These are phyloP conservation scores for Thalassiosira ordinaria DNA, from an alignment of 352 stramenopile species.

Conservation along the genomic window DNA sequence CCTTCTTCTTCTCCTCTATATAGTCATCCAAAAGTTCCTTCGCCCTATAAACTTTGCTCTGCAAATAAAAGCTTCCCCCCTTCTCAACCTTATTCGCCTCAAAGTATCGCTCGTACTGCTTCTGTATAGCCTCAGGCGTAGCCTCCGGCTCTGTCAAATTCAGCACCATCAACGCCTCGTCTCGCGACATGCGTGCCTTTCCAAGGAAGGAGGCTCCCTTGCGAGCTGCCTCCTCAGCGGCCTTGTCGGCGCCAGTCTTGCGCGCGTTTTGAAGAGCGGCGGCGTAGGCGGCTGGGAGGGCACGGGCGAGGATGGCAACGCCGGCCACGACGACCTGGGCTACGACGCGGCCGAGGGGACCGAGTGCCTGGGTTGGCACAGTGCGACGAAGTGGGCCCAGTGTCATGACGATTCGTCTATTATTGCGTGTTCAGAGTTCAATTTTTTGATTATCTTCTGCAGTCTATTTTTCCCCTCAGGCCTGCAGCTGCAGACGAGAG, in stretches of 20 bases:
- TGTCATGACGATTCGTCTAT: no score
- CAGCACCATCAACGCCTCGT: constrained; percentile 72
- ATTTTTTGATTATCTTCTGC: no score
- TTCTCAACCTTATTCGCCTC: constrained; percentile 85
- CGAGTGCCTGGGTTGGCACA: constrained; percentile 51
- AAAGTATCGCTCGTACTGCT: constrained; percentile 88
- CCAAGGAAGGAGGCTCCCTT: constrained; percentile 61
- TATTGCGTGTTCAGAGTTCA: no score
- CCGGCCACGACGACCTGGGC: constrained; percentile 83
- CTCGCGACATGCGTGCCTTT: constrained; percentile 59
- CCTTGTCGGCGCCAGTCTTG: constrained; percentile 68
- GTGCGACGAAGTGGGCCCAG: constrained; percentile 9
- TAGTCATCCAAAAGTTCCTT: constrained; percentile 87
- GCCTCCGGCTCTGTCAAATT: constrained; percentile 70
- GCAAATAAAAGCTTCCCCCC: constrained; percentile 88
- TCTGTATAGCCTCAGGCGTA: constrained; percentile 60
- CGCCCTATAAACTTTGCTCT: constrained; percentile 87
- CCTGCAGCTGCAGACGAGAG: background rate
- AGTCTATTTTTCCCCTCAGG: no score
- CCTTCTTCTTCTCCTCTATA: constrained; percentile 71
- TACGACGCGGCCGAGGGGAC: constrained; percentile 85
- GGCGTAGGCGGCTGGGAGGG: constrained; percentile 89
- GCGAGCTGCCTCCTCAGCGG: constrained; percentile 45
- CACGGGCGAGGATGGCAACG: constrained; percentile 86
- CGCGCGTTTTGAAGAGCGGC: constrained; percentile 73